A percentile compares a stretch with the other conserved stretches of the same genome.
phyloP scores from a whole-genome alignment of 352 stramenopile species.

The Phytophthora uliginosa region DNA sequence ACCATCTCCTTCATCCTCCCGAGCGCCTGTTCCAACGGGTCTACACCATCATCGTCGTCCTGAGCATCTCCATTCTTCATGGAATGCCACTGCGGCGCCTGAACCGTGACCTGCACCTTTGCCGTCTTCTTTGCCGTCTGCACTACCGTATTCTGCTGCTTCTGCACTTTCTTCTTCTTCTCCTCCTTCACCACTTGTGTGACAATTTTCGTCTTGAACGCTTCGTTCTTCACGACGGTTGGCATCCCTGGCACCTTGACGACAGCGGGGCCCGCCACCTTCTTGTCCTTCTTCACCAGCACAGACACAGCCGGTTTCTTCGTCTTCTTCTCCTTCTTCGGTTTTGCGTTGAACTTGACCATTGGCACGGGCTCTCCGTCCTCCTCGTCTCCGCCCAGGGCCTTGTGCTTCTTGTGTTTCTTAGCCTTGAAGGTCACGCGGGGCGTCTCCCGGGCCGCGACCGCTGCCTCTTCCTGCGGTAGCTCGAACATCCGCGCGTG shows the following conservation, averaged over 20 bases:
- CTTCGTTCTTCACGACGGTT: not conserved
- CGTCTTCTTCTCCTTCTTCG: slow-evolving; percentile 13
- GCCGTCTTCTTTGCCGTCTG: slow-evolving; percentile 17
- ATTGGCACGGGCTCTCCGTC: slow-evolving; percentile 45
- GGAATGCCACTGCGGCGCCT: slow-evolving; percentile 14
- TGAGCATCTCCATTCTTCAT: slow-evolving; percentile 11
- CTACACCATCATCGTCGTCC: slow-evolving; percentile 26
- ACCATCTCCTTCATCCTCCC: slow-evolving; percentile 46
- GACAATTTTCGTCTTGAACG: slow-evolving; percentile 1
- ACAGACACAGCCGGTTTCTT: not conserved
- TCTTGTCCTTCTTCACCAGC: slow-evolving; percentile 23
- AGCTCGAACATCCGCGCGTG: slow-evolving; percentile 69
- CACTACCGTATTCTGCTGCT: not conserved
- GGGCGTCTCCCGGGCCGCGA: slow-evolving; percentile 20
- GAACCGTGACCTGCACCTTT: slow-evolving; percentile 8
- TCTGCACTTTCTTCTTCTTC: slow-evolving; percentile 13
- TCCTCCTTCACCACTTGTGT: not conserved
- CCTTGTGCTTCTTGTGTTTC: slow-evolving; percentile 38
- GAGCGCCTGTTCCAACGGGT: slow-evolving; percentile 50
- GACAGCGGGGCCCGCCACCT: slow-evolving; percentile 13
- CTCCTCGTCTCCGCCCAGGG: slow-evolving; percentile 9
- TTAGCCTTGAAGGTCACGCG: slow-evolving; percentile 57
- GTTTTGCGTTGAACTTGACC: slow-evolving; percentile 42
- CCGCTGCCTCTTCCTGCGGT: slow-evolving; percentile 19
- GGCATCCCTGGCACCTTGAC: slow-evolving; percentile 20